Conservation (phyloP, 495 filamentous ascomycete genomes). For the Aspergillus carlsbadensis region DNA sequence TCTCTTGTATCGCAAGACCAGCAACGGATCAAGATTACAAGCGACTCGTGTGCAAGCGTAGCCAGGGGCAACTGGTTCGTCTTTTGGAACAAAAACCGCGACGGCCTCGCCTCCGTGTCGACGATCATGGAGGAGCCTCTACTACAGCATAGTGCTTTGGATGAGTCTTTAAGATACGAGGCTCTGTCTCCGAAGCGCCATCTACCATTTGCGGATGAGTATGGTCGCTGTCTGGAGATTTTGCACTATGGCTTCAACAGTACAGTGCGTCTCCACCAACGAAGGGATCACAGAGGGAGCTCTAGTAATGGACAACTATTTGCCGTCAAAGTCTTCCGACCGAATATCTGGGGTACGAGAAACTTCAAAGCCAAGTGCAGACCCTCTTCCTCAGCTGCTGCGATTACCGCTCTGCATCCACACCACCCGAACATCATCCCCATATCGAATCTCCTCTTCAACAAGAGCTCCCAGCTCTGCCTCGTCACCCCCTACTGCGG, state of each 20-base stretch:
- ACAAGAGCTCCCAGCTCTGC: constrained; percentile 16
- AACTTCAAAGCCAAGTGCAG: too few relatives aligned
- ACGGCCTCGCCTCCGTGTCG: too few relatives aligned
- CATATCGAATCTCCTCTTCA: constrained; percentile 17
- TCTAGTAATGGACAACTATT: constrained; percentile 3
- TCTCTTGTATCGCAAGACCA: too few relatives aligned
- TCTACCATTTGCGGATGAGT: not conserved
- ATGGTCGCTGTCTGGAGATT: constrained; percentile 13
- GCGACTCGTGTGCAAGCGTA: too few relatives aligned
- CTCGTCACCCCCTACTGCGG: constrained; percentile 22
- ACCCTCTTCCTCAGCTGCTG: too few relatives aligned
- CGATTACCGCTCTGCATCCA: not conserved
- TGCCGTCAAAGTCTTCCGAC: constrained; percentile 15
- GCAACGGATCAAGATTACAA: too few relatives aligned
- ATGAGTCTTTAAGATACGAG: too few relatives aligned
- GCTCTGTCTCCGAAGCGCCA: too few relatives aligned
- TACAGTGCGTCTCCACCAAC: constrained; percentile 15
- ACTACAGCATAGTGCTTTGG: not conserved
- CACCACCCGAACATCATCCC: constrained; percentile 21
- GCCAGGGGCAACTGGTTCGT: too few relatives aligned
- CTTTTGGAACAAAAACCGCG: too few relatives aligned
- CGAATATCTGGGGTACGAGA: too few relatives aligned
- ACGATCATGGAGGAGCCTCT: too few relatives aligned
- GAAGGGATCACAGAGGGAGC: not conserved
- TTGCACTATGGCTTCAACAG: constrained; percentile 13